These are phyloP conservation scores for Ascomycota sp. DNA, from an alignment of 2,329 filamentous ascomycete genomes.

Conservation along the genomic window DNA sequence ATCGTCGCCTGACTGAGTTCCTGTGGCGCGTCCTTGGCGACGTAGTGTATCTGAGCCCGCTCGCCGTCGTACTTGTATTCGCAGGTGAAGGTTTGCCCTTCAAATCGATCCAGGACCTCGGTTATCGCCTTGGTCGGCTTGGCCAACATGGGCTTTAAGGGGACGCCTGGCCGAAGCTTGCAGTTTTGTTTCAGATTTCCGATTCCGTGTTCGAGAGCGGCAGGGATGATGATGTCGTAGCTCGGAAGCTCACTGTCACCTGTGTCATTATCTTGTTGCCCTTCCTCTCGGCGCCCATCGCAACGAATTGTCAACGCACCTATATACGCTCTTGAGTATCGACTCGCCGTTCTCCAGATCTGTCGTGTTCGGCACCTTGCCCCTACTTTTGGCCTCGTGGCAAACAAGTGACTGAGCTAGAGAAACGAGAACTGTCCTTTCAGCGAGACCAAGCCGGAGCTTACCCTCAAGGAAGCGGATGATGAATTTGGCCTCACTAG, in stretches of 20 bases:
- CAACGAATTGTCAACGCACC: constrained; percentile 22
- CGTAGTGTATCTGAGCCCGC: constrained; percentile 94
- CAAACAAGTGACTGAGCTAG: constrained; percentile 73
- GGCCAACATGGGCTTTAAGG: constrained; percentile 93
- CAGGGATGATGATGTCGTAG: constrained; percentile 86
- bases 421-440: constrained; percentile 78
- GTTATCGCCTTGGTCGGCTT: constrained; percentile 97
- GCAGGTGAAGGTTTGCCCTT: constrained; percentile 87
- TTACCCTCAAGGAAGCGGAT: constrained; percentile 90
- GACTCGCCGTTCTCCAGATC: constrained; percentile 70
- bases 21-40: constrained; percentile 57
- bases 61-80: constrained; percentile 99
- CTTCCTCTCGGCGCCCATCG: too few relatives aligned
- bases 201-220: constrained; percentile 72
- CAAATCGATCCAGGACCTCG: constrained; percentile 90
- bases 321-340: constrained; percentile 78
- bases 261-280: background rate
- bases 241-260: constrained; percentile 62
- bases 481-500: constrained; percentile 88
- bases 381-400: constrained; percentile 57
- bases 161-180: constrained; percentile 82
- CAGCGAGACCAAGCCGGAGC: constrained; percentile 72
- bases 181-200: constrained; percentile 64
- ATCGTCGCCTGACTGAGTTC: constrained; percentile 43
- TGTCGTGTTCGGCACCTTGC: constrained; percentile 48